phyloP scores from a whole-genome alignment of 2,329 filamentous ascomycete genomes.

The Colletotrichum higginsianum region DNA sequence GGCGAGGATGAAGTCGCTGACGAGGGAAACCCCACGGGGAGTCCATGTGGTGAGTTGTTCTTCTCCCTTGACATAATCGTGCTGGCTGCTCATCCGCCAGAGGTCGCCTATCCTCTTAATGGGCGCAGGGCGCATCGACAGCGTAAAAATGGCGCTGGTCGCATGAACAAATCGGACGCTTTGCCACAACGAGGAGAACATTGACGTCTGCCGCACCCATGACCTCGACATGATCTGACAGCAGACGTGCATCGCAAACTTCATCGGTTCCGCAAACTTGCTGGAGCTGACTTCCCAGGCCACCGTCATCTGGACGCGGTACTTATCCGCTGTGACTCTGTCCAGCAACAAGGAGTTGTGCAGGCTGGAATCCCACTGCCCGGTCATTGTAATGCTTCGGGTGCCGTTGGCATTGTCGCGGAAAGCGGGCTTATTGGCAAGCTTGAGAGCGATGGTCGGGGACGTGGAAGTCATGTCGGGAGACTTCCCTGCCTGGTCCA shows the following conservation, averaged over 20 bases:
- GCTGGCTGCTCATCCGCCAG: constrained; percentile 95
- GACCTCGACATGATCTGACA: constrained; percentile 88
- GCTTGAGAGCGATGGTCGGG: constrained; percentile 82
- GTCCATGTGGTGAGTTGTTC: constrained; percentile 89
- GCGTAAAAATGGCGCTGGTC: constrained; percentile 86
- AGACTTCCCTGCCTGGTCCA: constrained; percentile 88
- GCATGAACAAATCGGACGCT: constrained; percentile 89
- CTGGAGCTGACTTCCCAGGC: constrained; percentile 89
- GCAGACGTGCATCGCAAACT: constrained; percentile 84
- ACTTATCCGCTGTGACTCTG: constrained; percentile 91
- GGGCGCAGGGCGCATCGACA: constrained; percentile 88
- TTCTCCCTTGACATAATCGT: constrained; percentile 97
- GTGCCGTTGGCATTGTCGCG: constrained; percentile 93
- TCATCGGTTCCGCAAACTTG: constrained; percentile 89
- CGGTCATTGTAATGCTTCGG: constrained; percentile 86
- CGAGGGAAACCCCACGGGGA: constrained; percentile 89
- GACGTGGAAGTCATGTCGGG: constrained; percentile 82
- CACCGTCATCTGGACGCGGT: constrained; percentile 89
- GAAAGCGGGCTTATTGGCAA: constrained; percentile 83
- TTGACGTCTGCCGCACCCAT: constrained; percentile 87
- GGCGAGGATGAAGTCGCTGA: constrained; percentile 87
- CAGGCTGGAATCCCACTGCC: constrained; percentile 96
- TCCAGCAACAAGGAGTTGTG: constrained; percentile 96
- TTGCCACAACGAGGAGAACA: constrained; percentile 91
- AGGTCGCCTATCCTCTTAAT: constrained; percentile 93